A percentile compares a stretch with the other conserved stretches of the same genome.
phyloP scores from a whole-genome alignment of 768 basidiomycete species.

The Asterophora lycoperdoides region DNA sequence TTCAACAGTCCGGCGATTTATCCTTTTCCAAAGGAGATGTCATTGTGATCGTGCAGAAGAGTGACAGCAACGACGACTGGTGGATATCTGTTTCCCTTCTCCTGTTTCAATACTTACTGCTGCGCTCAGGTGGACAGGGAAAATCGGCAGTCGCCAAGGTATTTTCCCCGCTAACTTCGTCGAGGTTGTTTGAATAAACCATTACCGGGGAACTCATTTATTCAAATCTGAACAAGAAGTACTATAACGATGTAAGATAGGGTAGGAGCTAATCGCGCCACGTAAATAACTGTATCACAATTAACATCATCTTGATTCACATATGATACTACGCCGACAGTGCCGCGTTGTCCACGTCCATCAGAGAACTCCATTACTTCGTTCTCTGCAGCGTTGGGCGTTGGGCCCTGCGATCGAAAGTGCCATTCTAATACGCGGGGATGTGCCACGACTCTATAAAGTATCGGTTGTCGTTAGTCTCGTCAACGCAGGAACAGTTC shows the following conservation, averaged over 20 bases:
- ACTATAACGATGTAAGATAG: background rate
- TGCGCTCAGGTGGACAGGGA: constrained; percentile 71
- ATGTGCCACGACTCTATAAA: constrained; percentile 56
- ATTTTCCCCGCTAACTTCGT: constrained; percentile 85
- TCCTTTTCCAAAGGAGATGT: constrained; percentile 76
- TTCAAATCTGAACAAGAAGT: background rate
- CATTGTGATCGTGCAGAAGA: constrained; percentile 65
- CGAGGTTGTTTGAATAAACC: constrained; percentile 39
- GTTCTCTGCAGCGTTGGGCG: background rate
- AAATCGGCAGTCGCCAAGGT: constrained; percentile 51
- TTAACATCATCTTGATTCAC: background rate
- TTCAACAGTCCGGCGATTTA: constrained; percentile 61
- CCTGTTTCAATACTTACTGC: background rate
- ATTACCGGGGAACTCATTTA: too few species aligned
- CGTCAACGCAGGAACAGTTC: constrained; percentile 1
- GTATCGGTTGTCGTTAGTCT: background rate
- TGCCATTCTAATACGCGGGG: constrained; percentile 61
- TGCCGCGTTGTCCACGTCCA: constrained; percentile 32
- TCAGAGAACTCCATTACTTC: constrained; percentile 10
- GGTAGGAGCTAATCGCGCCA: background rate
- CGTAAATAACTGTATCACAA: background rate
- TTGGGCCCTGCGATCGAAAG: background rate
- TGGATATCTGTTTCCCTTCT: constrained; percentile 24
- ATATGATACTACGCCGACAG: constrained; percentile 29
- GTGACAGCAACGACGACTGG: constrained; percentile 73